Base-by-base conservation (phyloP, 768 basidiomycete genomes). In the Candolleomyces efflorescens region DNA sequence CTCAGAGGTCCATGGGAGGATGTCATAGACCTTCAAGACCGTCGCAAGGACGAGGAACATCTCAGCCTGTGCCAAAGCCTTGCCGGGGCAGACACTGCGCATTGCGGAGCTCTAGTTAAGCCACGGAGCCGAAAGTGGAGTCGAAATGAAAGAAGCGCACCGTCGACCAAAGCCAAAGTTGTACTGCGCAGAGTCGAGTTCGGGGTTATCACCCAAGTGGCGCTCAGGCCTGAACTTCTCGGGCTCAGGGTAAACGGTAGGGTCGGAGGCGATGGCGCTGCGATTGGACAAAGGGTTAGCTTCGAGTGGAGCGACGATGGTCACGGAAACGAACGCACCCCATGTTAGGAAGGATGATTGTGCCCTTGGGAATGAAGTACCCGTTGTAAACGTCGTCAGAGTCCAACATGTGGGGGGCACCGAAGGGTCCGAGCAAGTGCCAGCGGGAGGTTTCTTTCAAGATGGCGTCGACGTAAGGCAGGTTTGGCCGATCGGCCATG, bases 381-480 rank as follows among this genome's bases (percentile, higher is more conserved):
- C 51, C 51, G 9, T 53, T 53, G 22, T 53, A 53, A 17, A 32
- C 18, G 20, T 53, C 51, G 51, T 53, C 51, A n/a, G 15, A 18
- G 22, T 53, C 51, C 27, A 53, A 32, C 51, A 53, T 53, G 20
- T 53, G 51, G 22, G 51, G 51, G 13, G 51, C 45, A 65, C 66
- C 67, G 9, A 63, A 49, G 12, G 68, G 67, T 3, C 55, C 41
- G 1, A 59, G 54, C 5, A 43, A 46, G 22, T 65, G 49, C 65
- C 67, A 71, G 37, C 68, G 56, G n/a, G 55, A 38, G 3, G 59
- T 53, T 55, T 73, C 71, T 43, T 68, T 61, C 7, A 69, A 22
- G 15, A 71, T 54, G 15, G 64, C 62, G 22, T 70, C 63, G 44
- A 74, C 39, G 51, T 70, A 72, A 4, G 67, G 68, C 15, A 72